phyloP scores from a whole-genome alignment of 2,329 filamentous ascomycete genomes.

The Fusarium vanettenii region DNA sequence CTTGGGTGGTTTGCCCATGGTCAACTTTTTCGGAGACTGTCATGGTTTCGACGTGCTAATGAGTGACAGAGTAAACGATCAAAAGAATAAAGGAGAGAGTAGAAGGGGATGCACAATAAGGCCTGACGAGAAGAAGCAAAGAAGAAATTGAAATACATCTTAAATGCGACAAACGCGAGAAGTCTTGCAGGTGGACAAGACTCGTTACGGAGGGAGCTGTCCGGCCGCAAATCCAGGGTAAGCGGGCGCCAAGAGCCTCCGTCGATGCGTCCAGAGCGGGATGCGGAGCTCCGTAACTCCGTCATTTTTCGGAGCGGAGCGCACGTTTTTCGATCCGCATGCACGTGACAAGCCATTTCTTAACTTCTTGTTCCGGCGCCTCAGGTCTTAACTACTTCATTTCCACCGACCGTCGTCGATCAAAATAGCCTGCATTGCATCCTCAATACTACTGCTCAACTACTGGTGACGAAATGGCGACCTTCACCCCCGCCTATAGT shows the following conservation, averaged over 20 bases:
- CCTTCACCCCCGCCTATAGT: neutral
- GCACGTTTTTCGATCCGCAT: neutral
- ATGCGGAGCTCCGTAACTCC: neutral
- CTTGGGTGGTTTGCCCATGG: neutral
- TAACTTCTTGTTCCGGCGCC: neutral
- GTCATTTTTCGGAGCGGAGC: neutral
- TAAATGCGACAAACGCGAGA: neutral
- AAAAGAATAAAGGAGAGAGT: neutral
- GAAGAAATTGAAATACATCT: neutral
- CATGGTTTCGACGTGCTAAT: neutral
- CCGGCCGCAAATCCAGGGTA: neutral
- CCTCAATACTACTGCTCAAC: too few species aligned
- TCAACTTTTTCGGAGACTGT: neutral
- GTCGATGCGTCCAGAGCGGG: neutral
- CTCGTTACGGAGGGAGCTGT: neutral
- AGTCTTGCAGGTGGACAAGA: neutral
- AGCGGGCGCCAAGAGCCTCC: neutral
- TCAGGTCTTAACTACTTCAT: neutral
- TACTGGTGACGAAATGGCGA: neutral
- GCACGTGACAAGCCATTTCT: neutral
- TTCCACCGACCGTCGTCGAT: neutral
- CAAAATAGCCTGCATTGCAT: neutral
- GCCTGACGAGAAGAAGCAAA: neutral
- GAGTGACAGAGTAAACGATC: neutral
- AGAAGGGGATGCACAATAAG: neutral